A percentile compares a stretch with the other conserved stretches of the same genome.
Conservation (phyloP, 208 protist genomes). For the Strigomonas culicis region DNA sequence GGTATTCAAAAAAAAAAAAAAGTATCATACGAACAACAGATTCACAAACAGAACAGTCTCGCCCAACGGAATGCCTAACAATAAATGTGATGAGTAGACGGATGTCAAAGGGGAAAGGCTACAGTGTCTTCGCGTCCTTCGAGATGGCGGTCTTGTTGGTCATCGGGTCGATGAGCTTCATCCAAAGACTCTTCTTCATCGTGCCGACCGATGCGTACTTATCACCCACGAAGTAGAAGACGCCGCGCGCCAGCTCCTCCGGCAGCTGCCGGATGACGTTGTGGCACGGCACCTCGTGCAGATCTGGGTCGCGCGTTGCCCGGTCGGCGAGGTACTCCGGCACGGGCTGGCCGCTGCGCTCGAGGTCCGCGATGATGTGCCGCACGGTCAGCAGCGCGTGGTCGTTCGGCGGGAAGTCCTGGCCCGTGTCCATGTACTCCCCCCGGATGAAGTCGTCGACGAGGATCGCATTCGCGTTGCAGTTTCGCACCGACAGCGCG, state of each 20-base stretch:
- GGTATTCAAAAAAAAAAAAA: too few species aligned
- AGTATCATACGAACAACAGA: too few species aligned
- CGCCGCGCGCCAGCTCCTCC: constrained; percentile 79
- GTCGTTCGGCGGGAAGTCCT: constrained; percentile 80
- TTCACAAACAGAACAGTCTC: too few species aligned
- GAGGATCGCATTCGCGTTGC: constrained; percentile 85
- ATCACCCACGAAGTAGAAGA: constrained; percentile 85
- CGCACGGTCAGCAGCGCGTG: constrained; percentile 66
- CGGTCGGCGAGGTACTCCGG: constrained; percentile 67
- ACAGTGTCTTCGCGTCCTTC: too few species aligned
- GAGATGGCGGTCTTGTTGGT: too few species aligned
- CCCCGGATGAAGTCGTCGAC: constrained; percentile 88
- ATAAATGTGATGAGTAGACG: too few species aligned
- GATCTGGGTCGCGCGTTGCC: constrained; percentile 40
- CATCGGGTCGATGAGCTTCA: background rate
- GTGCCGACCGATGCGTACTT: constrained; percentile 41
- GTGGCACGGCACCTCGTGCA: constrained; percentile 87
- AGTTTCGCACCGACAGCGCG: constrained; percentile 73
- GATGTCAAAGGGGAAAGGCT: too few species aligned
- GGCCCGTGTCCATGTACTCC: constrained; percentile 88
- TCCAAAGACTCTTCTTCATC: background rate
- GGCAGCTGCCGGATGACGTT: constrained; percentile 79
- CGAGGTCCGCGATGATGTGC: constrained; percentile 69
- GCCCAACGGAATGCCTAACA: too few species aligned
- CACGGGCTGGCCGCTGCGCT: constrained; percentile 56